Percentiles rank a stretch among this genome's conserved stretches.
Conservation (phyloP, 805 yeast species). For the Yarrowia phangngaensis region DNA sequence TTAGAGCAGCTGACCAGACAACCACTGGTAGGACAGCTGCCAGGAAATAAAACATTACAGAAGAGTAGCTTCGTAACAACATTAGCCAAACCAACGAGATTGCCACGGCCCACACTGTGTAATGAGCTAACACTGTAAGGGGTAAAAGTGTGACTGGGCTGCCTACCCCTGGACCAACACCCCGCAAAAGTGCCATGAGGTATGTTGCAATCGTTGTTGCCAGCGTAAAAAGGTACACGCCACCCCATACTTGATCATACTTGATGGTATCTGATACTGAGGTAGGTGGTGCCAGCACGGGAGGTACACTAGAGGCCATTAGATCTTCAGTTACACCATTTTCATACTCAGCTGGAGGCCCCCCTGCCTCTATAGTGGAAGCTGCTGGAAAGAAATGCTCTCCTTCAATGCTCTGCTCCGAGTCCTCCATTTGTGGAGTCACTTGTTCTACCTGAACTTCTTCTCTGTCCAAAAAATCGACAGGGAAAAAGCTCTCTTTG, state of each 20-base stretch:
- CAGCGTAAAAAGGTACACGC: conserved; percentile 33
- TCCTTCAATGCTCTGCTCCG: conserved; percentile 11
- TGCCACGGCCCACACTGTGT: conserved; percentile 33
- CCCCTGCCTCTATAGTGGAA: too few relatives aligned
- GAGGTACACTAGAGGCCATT: conserved; percentile 17
- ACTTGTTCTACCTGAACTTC: conserved; percentile 3
- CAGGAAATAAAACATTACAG: conserved; percentile 28
- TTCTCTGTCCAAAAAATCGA: conserved; percentile 20
- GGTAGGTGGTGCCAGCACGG: conserved; percentile 12
- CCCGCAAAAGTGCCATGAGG: conserved; percentile 34
- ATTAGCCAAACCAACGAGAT: conserved; percentile 37
- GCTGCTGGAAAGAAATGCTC: conserved; percentile 13
- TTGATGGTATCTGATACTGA: conserved; percentile 9
- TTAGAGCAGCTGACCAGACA: conserved; percentile 5
- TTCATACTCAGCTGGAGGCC: too few relatives aligned
- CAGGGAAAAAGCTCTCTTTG: conserved; percentile 20
- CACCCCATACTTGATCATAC: conserved; percentile 35
- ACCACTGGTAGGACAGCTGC: conserved; percentile 16
- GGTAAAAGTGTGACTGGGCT: conserved; percentile 2
- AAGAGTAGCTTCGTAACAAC: conserved; percentile 33
- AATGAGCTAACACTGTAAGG: conserved; percentile 29
- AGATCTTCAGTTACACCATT: conserved; percentile 27
- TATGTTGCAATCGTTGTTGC: conserved; percentile 37
- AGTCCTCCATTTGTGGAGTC: conserved; percentile 4
- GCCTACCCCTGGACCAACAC: conserved; percentile 29